A percentile compares a stretch with the other conserved stretches of the same genome.
Conservation (phyloP, 768 basidiomycete genomes). For the Cyathus striatus region DNA sequence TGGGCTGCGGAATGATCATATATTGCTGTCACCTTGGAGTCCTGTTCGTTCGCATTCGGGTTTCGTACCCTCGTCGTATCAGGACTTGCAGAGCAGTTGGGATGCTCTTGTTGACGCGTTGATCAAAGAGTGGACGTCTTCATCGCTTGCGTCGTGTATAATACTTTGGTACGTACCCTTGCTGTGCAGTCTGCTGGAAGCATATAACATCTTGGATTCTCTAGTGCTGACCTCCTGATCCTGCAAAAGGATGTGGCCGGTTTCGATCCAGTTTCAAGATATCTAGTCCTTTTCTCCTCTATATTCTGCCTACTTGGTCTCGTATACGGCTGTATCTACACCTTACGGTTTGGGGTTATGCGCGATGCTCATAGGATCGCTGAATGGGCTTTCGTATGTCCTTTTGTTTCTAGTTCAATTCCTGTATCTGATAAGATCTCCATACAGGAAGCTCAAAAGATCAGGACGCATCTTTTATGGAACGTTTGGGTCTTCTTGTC, state of each 20-base stretch:
- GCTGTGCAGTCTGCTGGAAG: conserved; percentile 55
- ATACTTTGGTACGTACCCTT: conserved; percentile 28
- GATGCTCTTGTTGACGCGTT: background rate
- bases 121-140: background rate
- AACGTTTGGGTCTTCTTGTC: conserved; percentile 71
- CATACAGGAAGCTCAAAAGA: conserved; percentile 44
- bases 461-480: conserved; percentile 30
- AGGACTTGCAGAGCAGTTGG: background rate
- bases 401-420: background rate
- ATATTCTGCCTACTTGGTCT: conserved; percentile 59
- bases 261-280: conserved; percentile 49
- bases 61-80: too few species aligned
- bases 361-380: conserved; percentile 59
- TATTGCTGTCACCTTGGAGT: background rate
- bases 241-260: conserved; percentile 34
- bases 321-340: conserved; percentile 60
- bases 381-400: conserved; percentile 52
- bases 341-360: conserved; percentile 61
- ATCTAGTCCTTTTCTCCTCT: conserved; percentile 51
- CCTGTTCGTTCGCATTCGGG: too few species aligned
- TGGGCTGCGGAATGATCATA: background rate
- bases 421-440: background rate
- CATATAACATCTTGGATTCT: background rate
- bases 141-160: conserved; percentile 19
- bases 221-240: conserved; percentile 27